Evolutionary conservation across 768 basidiomycete species (phyloP), one percentile per base, ranked within the genome.

Genomic region (Agaricus bisporus): DNA sequence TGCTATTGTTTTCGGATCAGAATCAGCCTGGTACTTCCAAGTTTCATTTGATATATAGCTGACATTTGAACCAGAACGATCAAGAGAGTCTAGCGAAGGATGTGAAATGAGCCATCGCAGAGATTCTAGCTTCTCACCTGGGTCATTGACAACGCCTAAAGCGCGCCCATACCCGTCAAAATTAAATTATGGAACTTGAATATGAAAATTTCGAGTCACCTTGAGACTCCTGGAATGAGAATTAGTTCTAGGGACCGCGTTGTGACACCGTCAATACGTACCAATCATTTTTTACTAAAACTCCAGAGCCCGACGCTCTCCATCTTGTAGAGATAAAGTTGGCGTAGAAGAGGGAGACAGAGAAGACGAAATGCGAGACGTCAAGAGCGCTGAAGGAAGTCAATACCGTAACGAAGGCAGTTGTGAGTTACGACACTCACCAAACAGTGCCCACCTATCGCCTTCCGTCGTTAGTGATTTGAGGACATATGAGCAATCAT

Each of bases 361-460:
- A 43, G 35, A 51, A 51, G 6, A 51, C 35, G n/a, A 51, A 45
- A 38, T 51, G 50, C 11, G 44, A 22, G 15, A 51, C 35, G 14
- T 51, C 50, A 7, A 51, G 50, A 3, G 37, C 3, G 20, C 50
- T 51, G 32, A n/a, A 12, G 17, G 26, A 28, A 8, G 26, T 44
- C 9, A 10, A n/a, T 8, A 26, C 15, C 29, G 20, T 15, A 12
- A 20, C 25, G 20, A 32, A 3, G 22, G 39, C 22, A 22, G 22
- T 22, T 22, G 22, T 22, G n/a, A 9, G 7, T 43, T 4, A 8
- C 32, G 11, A n/a, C 7, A 18, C 50, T n/a, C 25, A 51, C 50
- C 50, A 51, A 28, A 51, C 35, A 17, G 28, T 41, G 25, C 42
- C 50, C n/a, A 51, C 42, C 50, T 51, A 28, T 28, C 7, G 25